These are phyloP conservation scores for Ustilago hordei DNA, from an alignment of 1,284 basidiomycete species.

Conservation along the genomic window DNA sequence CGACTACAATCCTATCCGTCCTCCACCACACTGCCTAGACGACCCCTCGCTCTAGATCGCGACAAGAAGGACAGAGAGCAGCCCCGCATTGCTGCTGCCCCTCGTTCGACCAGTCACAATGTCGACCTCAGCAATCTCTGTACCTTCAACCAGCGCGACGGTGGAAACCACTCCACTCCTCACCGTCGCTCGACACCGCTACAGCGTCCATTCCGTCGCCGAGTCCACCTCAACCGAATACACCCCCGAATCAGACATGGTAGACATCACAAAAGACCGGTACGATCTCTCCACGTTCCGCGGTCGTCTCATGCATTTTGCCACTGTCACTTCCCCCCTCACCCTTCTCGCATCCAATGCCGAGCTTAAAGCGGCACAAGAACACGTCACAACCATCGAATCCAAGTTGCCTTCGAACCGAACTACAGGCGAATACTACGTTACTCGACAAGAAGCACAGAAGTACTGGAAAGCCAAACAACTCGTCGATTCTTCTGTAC, in stretches of 20 bases:
- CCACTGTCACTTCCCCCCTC: constrained; percentile 73
- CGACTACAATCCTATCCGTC: too few relatives aligned
- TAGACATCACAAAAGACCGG: constrained; percentile 50
- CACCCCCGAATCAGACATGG: constrained; percentile 15
- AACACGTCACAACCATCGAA: constrained; percentile 44
- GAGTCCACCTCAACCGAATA: constrained; percentile 25
- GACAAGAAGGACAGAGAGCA: background rate
- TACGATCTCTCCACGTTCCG: constrained; percentile 53
- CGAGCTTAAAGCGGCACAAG: constrained; percentile 43
- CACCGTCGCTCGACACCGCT: constrained; percentile 31
- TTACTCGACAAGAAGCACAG: constrained; percentile 39
- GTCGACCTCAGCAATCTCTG: constrained; percentile 24
- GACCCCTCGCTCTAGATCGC: background rate
- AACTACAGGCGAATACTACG: constrained; percentile 30
- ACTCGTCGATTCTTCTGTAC: constrained; percentile 71
- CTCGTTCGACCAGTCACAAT: constrained; percentile 2
- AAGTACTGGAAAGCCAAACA: constrained; percentile 57
- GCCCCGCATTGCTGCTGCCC: background rate
- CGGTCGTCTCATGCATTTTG: constrained; percentile 73
- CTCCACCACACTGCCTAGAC: background rate
- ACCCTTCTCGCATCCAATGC: constrained; percentile 72
- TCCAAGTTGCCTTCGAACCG: constrained; percentile 36
- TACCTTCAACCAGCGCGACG: constrained; percentile 5
- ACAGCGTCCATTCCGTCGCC: constrained; percentile 26
- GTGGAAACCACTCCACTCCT: constrained; percentile 33